Percentiles rank a stretch among this genome's conserved stretches.
Conservation (phyloP, 208 protist species). For the Trypanosoma cruzi region DNA sequence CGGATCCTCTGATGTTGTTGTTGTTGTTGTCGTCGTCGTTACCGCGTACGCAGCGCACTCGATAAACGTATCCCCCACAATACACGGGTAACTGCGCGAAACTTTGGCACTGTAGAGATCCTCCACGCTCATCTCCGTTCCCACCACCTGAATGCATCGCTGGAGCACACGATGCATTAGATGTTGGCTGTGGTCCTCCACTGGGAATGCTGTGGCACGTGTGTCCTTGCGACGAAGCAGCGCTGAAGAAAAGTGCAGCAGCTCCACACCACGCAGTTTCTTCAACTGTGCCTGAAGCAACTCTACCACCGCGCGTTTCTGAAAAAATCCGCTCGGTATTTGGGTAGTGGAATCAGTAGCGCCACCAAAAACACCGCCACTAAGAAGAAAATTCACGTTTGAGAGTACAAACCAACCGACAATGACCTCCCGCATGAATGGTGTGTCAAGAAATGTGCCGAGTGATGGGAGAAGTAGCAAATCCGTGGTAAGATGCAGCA, state of each 20-base stretch:
- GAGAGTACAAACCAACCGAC: conserved; percentile 21
- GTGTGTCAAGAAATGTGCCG: background rate
- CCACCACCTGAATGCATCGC: conserved; percentile 63
- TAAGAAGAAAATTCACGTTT: conserved; percentile 27
- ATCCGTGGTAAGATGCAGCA: conserved; percentile 18
- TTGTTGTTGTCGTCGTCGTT: background rate
- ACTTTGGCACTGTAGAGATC: conserved; percentile 57
- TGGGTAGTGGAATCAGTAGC: background rate
- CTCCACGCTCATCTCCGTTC: conserved; percentile 52
- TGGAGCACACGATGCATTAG: conserved; percentile 39
- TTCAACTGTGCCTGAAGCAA: conserved; percentile 41
- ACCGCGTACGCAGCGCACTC: conserved; percentile 59
- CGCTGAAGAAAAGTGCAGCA: conserved; percentile 69
- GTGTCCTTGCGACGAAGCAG: conserved; percentile 43
- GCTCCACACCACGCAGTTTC: conserved; percentile 46
- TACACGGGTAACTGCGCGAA: conserved; percentile 38
- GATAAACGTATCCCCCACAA: conserved; percentile 77
- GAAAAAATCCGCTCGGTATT: conserved; percentile 13
- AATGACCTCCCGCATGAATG: conserved; percentile 18
- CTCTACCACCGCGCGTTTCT: conserved; percentile 20
- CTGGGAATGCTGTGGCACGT: conserved; percentile 29
- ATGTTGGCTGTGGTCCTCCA: conserved; percentile 12
- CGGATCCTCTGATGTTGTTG: background rate
- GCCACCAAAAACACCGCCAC: conserved; percentile 4
- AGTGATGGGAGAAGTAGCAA: conserved; percentile 19